These are phyloP conservation scores for Toxoplasma gondii DNA, from an alignment of 169 alveolate genomes.

Conservation along the genomic window DNA sequence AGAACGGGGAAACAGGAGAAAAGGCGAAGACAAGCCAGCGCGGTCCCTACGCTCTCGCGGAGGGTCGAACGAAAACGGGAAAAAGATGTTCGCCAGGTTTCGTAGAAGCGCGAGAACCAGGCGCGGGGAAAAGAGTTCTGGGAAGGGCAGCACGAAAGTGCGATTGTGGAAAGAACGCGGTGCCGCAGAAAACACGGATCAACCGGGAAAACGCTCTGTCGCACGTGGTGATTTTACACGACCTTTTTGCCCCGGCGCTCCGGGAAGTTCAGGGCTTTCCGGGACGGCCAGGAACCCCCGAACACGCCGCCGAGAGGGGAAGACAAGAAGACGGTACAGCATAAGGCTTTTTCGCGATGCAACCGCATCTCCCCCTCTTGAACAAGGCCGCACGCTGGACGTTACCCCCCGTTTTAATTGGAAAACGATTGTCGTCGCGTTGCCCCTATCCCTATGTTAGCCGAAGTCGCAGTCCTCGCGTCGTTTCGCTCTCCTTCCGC, in stretches of 20 bases:
- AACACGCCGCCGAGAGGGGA: neutral
- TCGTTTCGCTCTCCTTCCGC: too few species aligned
- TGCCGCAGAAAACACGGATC: neutral
- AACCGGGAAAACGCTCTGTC: conserved; percentile 4
- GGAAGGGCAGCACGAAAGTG: neutral
- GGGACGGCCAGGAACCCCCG: neutral
- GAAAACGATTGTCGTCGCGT: too few species aligned
- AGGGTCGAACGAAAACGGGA: too few species aligned
- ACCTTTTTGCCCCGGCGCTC: neutral
- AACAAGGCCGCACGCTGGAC: too few species aligned
- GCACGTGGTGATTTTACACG: neutral
- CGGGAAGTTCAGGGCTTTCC: neutral
- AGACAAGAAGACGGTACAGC: neutral
- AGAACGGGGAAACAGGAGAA: neutral
- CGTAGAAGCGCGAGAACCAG: neutral
- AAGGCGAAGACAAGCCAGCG: neutral
- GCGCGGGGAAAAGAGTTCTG: neutral
- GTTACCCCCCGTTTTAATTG: too few species aligned
- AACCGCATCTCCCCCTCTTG: too few species aligned
- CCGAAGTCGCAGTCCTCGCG: too few species aligned
- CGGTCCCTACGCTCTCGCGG: neutral
- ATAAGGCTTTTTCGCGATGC: too few species aligned
- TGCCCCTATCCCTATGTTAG: too few species aligned
- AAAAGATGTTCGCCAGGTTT: neutral
- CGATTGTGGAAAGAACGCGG: neutral